Percentiles rank a stretch among this genome's conserved stretches.
Conservation (phyloP, 2,329 filamentous ascomycete species). For the Nemania diffusa region DNA sequence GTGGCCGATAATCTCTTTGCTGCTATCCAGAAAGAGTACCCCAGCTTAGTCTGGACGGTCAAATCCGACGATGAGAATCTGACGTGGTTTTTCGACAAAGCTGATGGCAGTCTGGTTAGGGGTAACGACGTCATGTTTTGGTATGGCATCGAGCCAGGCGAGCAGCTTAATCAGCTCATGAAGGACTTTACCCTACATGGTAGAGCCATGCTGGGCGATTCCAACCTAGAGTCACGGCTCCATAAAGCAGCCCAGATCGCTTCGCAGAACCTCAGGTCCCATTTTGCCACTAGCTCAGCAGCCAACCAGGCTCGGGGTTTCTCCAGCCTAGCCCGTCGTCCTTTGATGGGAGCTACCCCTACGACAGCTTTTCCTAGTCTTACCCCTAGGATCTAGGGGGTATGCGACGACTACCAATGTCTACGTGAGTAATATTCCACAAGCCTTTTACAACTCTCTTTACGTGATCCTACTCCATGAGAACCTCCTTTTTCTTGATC, state of each 20-base stretch:
- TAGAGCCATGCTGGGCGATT: slow-evolving; percentile 86
- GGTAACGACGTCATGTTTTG: slow-evolving; percentile 94
- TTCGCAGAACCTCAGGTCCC: slow-evolving; percentile 60
- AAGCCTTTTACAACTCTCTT: too few species aligned
- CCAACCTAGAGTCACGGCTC: slow-evolving; percentile 87
- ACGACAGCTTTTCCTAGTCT: slow-evolving; percentile 43
- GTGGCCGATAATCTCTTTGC: slow-evolving; percentile 95
- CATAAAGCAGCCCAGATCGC: slow-evolving; percentile 79
- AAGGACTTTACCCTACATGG: slow-evolving; percentile 86
- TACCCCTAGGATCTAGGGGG: slow-evolving; percentile 54
- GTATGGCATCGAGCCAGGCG: slow-evolving; percentile 86
- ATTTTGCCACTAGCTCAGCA: slow-evolving; percentile 56
- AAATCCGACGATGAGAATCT: slow-evolving; percentile 96
- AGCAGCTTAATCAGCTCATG: slow-evolving; percentile 85
- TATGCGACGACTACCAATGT: slow-evolving; percentile 27
- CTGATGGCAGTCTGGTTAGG: slow-evolving; percentile 87
- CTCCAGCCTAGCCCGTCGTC: slow-evolving; percentile 66
- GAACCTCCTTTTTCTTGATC: too few species aligned
- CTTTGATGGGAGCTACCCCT: slow-evolving; percentile 45
- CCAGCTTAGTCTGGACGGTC: slow-evolving; percentile 94
- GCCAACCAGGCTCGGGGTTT: slow-evolving; percentile 71
- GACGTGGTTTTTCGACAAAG: slow-evolving; percentile 98
- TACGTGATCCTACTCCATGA: too few species aligned
- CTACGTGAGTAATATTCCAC: too few species aligned
- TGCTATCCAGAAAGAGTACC: slow-evolving; percentile 91